Conservation (phyloP, 352 stramenopile species). For the Pythium vanterpoolii region DNA sequence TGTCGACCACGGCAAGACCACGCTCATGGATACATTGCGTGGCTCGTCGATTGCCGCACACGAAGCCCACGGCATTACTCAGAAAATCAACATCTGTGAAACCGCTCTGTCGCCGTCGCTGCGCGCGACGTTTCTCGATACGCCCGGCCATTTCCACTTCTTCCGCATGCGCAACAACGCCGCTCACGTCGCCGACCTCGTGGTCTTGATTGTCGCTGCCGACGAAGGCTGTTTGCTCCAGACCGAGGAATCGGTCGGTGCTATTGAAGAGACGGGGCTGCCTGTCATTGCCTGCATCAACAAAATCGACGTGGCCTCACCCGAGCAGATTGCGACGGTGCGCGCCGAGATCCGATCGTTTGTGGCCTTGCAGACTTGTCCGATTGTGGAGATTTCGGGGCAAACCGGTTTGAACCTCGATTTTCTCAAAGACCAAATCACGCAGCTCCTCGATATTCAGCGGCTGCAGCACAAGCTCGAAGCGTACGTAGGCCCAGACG, state of each 20-base stretch:
- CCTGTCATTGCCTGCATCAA: conserved; percentile 82
- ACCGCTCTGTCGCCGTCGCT: conserved; percentile 79
- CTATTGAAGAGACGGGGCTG: conserved; percentile 72
- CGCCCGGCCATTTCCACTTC: conserved; percentile 99
- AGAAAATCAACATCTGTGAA: conserved; percentile 97
- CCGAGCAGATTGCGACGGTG: conserved; percentile 41
- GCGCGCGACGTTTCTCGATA: conserved; percentile 97
- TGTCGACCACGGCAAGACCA: conserved; percentile 99
- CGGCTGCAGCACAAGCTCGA: conserved; percentile 32
- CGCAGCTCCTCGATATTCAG: conserved; percentile 31
- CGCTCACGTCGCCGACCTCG: conserved; percentile 97
- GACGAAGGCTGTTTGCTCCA: conserved; percentile 99
- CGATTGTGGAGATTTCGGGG: conserved; percentile 77
- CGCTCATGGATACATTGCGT: conserved; percentile 97
- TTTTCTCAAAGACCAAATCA: conserved; percentile 40
- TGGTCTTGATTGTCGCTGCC: conserved; percentile 96
- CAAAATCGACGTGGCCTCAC: conserved; percentile 74
- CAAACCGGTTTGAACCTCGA: conserved; percentile 57
- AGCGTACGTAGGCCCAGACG: conserved; percentile 34
- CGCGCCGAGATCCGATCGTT: conserved; percentile 66
- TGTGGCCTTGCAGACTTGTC: conserved; percentile 71
- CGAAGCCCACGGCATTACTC: conserved; percentile 98
- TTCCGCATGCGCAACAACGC: conserved; percentile 97
- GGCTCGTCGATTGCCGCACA: conserved; percentile 83
- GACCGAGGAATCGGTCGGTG: conserved; percentile 95